Evolutionary conservation across 495 filamentous ascomycete genomes (phyloP).

Genomic region (Aspergillus carlsbadensis): DNA sequence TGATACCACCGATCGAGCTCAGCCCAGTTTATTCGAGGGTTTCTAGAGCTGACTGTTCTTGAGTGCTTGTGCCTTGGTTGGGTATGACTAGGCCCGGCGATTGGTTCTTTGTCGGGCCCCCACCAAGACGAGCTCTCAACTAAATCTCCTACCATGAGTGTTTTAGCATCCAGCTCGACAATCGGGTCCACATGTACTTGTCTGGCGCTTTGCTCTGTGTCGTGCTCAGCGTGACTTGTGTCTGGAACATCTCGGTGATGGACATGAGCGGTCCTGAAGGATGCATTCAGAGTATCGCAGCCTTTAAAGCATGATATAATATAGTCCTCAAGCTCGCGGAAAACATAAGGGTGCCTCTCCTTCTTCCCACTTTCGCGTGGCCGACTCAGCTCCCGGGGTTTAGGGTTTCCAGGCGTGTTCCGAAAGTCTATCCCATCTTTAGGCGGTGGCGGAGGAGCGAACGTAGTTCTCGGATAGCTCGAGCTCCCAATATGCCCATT

Average conservation of each 20-base stretch:
- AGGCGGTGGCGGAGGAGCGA: slow-evolving; percentile 16
- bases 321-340: slow-evolving; percentile 74
- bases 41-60: slow-evolving; percentile 56
- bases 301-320: slow-evolving; percentile 65
- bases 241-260: slow-evolving; percentile 26
- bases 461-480: slow-evolving; percentile 12
- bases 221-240: slow-evolving; percentile 29
- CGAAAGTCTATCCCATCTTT: slow-evolving; percentile 29
- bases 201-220: slow-evolving; percentile 21
- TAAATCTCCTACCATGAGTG: slow-evolving; percentile 74
- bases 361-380: slow-evolving; percentile 16
- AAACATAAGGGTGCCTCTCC: slow-evolving; percentile 45
- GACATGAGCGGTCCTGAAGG: slow-evolving; percentile 52
- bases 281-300: slow-evolving; percentile 69
- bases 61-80: slow-evolving; percentile 30
- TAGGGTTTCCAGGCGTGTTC: slow-evolving; percentile 20
- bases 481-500: slow-evolving; percentile 1
- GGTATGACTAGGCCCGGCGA: slow-evolving; percentile 23
- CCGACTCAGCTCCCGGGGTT: slow-evolving; percentile 19
- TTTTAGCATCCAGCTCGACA: slow-evolving; percentile 71
- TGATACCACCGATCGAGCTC: slow-evolving; percentile 74
- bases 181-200: slow-evolving; percentile 24
- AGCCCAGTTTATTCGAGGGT: slow-evolving; percentile 75
- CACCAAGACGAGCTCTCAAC: slow-evolving; percentile 86
- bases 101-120: slow-evolving; percentile 55